phyloP scores from a whole-genome alignment of 495 filamentous ascomycete genomes.

The Alectoria sarmentosa region DNA sequence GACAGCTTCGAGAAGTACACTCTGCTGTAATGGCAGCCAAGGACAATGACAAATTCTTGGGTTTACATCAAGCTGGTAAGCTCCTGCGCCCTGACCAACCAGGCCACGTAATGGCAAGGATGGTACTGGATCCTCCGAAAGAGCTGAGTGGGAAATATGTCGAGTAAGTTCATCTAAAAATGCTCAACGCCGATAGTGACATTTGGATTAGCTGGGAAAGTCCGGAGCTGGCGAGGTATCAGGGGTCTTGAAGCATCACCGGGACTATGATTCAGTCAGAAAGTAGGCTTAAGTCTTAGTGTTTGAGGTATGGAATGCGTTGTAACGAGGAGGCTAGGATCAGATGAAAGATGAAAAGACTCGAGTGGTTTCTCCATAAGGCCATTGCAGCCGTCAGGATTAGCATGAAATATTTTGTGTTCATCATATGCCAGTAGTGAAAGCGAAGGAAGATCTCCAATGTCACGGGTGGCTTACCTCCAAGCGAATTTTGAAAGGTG shows the following conservation, averaged over 20 bases:
- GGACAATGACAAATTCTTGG: slow-evolving; percentile 60
- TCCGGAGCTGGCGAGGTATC: slow-evolving; percentile 17
- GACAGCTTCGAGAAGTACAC: slow-evolving; percentile 67
- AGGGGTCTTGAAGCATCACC: background rate
- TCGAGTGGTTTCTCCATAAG: slow-evolving; percentile 62
- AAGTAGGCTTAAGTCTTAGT: slow-evolving; percentile 27
- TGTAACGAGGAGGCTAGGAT: slow-evolving; percentile 35
- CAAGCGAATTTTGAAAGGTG: background rate
- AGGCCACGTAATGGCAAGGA: slow-evolving; percentile 74
- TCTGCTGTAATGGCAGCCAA: slow-evolving; percentile 53
- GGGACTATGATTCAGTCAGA: background rate
- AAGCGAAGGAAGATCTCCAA: background rate
- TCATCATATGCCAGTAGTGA: slow-evolving; percentile 51
- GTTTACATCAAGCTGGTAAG: slow-evolving; percentile 57
- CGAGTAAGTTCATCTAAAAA: slow-evolving; percentile 46
- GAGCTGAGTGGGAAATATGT: slow-evolving; percentile 70
- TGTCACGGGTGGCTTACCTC: background rate
- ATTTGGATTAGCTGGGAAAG: slow-evolving; percentile 20
- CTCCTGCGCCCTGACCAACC: slow-evolving; percentile 79
- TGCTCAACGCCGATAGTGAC: slow-evolving; percentile 21
- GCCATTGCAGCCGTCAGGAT: slow-evolving; percentile 61
- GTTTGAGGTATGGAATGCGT: background rate
- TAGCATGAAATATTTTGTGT: slow-evolving; percentile 80
- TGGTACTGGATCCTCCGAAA: slow-evolving; percentile 55
- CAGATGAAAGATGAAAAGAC: slow-evolving; percentile 98